phyloP scores from a whole-genome alignment of 2,329 filamentous ascomycete species.

The Neonectria faginata region DNA sequence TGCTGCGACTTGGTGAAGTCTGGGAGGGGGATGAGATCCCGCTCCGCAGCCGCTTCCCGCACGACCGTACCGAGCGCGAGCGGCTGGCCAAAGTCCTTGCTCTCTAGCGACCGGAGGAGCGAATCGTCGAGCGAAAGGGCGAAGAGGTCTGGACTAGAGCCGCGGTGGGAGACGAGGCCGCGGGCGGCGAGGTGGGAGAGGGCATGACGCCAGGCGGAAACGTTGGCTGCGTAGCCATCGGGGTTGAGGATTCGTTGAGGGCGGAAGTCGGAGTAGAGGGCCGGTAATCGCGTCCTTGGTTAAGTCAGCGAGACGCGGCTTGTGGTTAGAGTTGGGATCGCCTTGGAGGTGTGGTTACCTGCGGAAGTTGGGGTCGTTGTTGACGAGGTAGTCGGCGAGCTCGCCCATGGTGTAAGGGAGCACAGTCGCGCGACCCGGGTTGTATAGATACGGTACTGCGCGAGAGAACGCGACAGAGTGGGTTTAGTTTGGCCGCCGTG shows the following conservation, averaged over 20 bases:
- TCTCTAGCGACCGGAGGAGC: conserved; percentile 78
- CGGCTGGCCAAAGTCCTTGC: conserved; percentile 82
- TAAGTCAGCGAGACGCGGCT: conserved; percentile 5
- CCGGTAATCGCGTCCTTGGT: conserved; percentile 79
- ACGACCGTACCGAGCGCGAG: conserved; percentile 84
- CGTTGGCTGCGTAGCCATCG: conserved; percentile 85
- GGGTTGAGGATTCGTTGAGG: conserved; percentile 81
- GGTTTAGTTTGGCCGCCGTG: not conserved
- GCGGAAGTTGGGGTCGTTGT: conserved; percentile 71
- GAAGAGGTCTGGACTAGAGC: conserved; percentile 60
- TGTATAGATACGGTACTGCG: not conserved
- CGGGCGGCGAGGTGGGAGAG: conserved; percentile 75
- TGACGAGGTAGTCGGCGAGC: conserved; percentile 74
- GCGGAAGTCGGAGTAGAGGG: conserved; percentile 89
- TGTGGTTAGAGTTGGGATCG: not conserved
- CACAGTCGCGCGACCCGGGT: not conserved
- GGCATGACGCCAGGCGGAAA: conserved; percentile 81
- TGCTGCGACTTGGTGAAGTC: conserved; percentile 74
- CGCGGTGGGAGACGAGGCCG: conserved; percentile 63
- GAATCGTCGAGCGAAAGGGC: conserved; percentile 68
- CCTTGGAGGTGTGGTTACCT: conserved; percentile 53
- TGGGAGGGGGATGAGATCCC: conserved; percentile 76
- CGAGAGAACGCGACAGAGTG: not conserved
- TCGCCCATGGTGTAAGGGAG: conserved; percentile 66
- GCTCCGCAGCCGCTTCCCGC: conserved; percentile 75